phyloP scores from a whole-genome alignment of 495 filamentous ascomycete genomes.

The Astrocystis sublimbata region DNA sequence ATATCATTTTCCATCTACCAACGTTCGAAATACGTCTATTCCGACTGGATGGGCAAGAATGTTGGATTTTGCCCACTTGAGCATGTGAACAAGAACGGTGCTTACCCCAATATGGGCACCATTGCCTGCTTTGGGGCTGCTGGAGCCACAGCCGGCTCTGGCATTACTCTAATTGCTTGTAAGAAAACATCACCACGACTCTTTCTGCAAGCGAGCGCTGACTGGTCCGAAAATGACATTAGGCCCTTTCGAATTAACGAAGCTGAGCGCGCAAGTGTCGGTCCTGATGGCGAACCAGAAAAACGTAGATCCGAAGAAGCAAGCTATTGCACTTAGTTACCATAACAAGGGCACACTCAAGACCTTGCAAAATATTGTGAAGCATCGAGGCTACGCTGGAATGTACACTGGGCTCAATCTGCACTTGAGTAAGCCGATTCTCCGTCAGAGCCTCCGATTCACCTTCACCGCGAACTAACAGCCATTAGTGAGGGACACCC shows the following conservation, averaged over 20 bases:
- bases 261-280: conserved; percentile 86
- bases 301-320: conserved; percentile 50
- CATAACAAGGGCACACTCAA: conserved; percentile 79
- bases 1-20: conserved; percentile 94
- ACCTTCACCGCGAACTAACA: conserved; percentile 20
- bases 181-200: conserved; percentile 37
- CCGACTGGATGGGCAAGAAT: conserved; percentile 61
- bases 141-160: conserved; percentile 75
- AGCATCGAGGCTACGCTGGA: conserved; percentile 72
- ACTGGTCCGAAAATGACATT: conserved; percentile 16
- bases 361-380: conserved; percentile 76
- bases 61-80: conserved; percentile 70
- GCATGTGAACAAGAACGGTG: conserved; percentile 68
- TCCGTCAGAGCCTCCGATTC: background rate
- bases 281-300: conserved; percentile 76
- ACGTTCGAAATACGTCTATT: conserved; percentile 74
- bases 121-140: conserved; percentile 74
- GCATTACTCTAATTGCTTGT: conserved; percentile 86
- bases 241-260: conserved; percentile 94
- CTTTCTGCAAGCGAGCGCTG: conserved; percentile 1
- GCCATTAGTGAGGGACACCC: conserved; percentile 70
- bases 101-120: conserved; percentile 66
- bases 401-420: conserved; percentile 85
- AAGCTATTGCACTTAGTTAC: conserved; percentile 66
- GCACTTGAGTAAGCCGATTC: conserved; percentile 65